Percentiles rank a stretch among this genome's conserved stretches.
phyloP scores from a whole-genome alignment of 1,284 basidiomycete genomes.

The Hypsizygus ulmarius region DNA sequence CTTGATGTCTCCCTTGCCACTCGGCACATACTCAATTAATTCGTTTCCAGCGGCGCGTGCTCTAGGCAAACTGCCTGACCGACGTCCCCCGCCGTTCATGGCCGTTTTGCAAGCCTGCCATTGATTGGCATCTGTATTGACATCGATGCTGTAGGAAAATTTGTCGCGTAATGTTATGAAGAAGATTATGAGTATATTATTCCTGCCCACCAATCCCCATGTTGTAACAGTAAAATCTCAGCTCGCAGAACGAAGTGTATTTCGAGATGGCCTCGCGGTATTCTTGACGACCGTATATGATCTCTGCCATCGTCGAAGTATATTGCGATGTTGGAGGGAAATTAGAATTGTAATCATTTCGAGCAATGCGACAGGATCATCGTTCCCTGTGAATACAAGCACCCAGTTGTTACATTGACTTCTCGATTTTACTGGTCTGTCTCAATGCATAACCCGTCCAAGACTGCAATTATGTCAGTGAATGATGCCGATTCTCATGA shows the following conservation, averaged over 20 bases:
- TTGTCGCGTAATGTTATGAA: not conserved
- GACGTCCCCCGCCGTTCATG: conserved; percentile 62
- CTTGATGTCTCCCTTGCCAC: not conserved
- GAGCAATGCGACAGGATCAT: no score
- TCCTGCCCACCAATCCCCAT: no score
- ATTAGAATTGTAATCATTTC: not conserved
- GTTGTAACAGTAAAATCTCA: no score
- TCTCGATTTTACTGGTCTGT: conserved; percentile 61
- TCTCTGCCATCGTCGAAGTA: not conserved
- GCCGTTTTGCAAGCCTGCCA: conserved; percentile 48
- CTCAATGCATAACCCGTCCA: conserved; percentile 83
- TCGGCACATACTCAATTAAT: no score
- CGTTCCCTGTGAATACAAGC: no score
- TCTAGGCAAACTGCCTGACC: conserved; percentile 41
- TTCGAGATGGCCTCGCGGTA: no score
- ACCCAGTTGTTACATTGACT: conserved; percentile 25
- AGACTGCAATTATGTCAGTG: conserved; percentile 46
- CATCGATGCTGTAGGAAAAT: not conserved
- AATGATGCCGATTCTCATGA: not conserved
- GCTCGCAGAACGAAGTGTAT: no score
- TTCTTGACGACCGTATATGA: no score
- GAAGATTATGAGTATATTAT: not conserved
- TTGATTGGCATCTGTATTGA: conserved; percentile 14
- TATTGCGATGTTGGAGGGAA: not conserved
- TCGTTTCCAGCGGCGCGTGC: conserved; percentile 57